Evolutionary conservation across 768 basidiomycete genomes (phyloP).

Genomic region (Xerocomus brunneocitrinus): DNA sequence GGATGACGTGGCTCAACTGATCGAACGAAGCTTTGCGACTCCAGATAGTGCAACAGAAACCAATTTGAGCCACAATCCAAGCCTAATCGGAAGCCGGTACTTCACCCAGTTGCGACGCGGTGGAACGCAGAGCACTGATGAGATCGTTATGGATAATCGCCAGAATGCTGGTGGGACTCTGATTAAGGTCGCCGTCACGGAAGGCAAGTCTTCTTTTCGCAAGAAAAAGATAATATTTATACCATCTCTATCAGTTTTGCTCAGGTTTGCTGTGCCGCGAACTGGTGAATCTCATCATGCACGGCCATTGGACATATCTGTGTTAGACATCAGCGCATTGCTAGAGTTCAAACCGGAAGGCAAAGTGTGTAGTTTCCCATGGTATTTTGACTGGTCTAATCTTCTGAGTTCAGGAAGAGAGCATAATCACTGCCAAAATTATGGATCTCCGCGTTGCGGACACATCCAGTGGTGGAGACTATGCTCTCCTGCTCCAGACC

Average conservation of each 20-base stretch:
- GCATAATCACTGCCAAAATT: constrained; percentile 55
- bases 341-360: constrained; percentile 69
- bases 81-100: constrained; percentile 77
- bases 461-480: constrained; percentile 32
- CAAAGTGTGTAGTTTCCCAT: constrained; percentile 43
- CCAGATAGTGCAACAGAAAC: constrained; percentile 26
- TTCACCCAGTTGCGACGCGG: constrained; percentile 44
- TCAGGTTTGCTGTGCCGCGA: constrained; percentile 51
- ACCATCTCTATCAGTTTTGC: constrained; percentile 25
- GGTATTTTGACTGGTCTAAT: constrained; percentile 2
- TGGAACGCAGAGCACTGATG: constrained; percentile 41
- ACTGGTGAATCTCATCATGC: constrained; percentile 21
- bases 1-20: constrained; percentile 77
- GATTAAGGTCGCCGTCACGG: constrained; percentile 45
- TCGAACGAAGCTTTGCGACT: constrained; percentile 40
- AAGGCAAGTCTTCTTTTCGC: constrained; percentile 30
- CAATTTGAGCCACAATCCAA: constrained; percentile 48
- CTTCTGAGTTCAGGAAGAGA: constrained; percentile 53
- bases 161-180: constrained; percentile 38
- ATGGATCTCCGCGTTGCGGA: constrained; percentile 60
- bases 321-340: constrained; percentile 58
- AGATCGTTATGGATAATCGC: constrained; percentile 30
- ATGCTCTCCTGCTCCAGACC: constrained; percentile 49
- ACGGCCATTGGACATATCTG: constrained; percentile 53
- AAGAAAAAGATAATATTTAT: neutral